Evolutionary conservation across 139 green algal genomes (phyloP).

Genomic region (Micromonas pusilla): DNA sequence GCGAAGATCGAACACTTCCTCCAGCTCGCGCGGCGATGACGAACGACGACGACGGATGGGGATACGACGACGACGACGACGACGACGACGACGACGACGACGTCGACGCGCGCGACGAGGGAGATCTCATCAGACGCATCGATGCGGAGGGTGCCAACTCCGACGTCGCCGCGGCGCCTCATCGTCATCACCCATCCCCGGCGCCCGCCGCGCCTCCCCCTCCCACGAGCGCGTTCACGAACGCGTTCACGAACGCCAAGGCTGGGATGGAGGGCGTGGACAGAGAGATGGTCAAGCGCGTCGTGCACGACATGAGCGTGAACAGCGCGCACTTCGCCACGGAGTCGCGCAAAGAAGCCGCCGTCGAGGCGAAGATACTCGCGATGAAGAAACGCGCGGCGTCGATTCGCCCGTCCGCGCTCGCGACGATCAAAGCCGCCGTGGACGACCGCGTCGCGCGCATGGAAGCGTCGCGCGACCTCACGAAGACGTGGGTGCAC

Average conservation of each 20-base stretch:
- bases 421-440: not conserved
- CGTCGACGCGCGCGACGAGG: too few relatives aligned
- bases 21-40: too few relatives aligned
- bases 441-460: slow-evolving; percentile 4
- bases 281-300: not conserved
- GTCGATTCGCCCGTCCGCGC: not conserved
- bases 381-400: not conserved
- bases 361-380: not conserved
- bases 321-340: slow-evolving; percentile 11
- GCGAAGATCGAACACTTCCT: too few relatives aligned
- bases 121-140: too few relatives aligned
- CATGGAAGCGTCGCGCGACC: slow-evolving; percentile 51
- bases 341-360: not conserved
- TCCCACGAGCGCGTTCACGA: not conserved
- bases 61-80: too few relatives aligned
- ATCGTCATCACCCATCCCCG: too few relatives aligned
- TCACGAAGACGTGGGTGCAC: slow-evolving; percentile 58
- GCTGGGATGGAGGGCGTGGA: not conserved
- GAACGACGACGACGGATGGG: too few relatives aligned
- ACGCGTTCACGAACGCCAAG: not conserved
- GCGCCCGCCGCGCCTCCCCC: too few relatives aligned
- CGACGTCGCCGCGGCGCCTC: too few relatives aligned
- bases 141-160: too few relatives aligned
- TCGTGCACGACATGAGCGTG: slow-evolving; percentile 12
- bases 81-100: too few relatives aligned